Base-by-base conservation (phyloP, 2,329 filamentous ascomycete species). In the Xylaria sp. region DNA sequence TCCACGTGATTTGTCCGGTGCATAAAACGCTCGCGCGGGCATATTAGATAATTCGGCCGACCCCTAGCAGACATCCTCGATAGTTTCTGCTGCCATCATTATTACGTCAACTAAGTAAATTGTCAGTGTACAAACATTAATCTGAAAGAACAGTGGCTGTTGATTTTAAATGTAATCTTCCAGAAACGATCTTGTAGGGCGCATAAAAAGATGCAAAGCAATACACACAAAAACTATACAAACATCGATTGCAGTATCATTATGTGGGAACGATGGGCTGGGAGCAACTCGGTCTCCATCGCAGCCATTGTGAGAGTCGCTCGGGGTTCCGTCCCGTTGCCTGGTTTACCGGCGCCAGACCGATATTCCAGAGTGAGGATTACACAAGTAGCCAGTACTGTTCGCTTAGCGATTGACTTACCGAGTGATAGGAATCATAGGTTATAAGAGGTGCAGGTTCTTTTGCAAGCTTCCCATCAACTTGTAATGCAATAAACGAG, bases 1-100 rank as follows among this genome's bases (percentile, higher is more conserved):
- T 72, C 63, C 53, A 65, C 8, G 13, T 54, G 40, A 72, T 72
- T 42, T 70, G 60, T 32, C 70, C 70, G 60, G 71, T 71, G 57
- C 68, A 71, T 47, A 72, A 51, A 12, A 72, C 70, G 35, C 53
- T 72, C 27, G 70, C 70, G n/a, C 69, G 68, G 27, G 69, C 32
- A 23, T 60, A 63, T 65, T 1, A 61, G 69, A 18, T 53, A 44
- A 13, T 50, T 29, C 8, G 18, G 51, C 3, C 16, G 58, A 29
- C 69, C 69, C 37, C 18, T 12, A 12, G 13, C 12, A 10, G 67
- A 60, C 37, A 63, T 51, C 32, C 35, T 60, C 23, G 12, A 9
- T 4, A 60, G 67, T 61, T 54, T 69, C 9, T 23, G 50, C 37
- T n/a, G 55, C 55, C 68, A 69, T 69, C 50, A 57, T 57, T 27